A percentile compares a stretch with the other conserved stretches of the same genome.
These are phyloP conservation scores for Paramyrothecium sp. DNA, from an alignment of 2,329 filamentous ascomycete genomes.

Conservation along the genomic window DNA sequence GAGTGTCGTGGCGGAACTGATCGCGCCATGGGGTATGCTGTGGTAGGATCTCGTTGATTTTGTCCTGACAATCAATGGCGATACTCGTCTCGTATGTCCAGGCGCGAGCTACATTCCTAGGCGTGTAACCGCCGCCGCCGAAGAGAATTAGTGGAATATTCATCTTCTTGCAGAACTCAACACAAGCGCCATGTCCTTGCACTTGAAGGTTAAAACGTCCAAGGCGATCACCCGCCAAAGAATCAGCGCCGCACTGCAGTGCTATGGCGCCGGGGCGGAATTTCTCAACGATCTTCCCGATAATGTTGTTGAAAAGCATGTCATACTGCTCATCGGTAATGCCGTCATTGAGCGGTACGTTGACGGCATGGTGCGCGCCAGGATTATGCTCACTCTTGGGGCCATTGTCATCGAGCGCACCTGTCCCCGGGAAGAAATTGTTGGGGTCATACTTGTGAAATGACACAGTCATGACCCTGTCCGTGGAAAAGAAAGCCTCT, in stretches of 20 bases:
- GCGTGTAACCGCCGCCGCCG: slow-evolving; percentile 94
- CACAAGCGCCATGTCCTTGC: slow-evolving; percentile 87
- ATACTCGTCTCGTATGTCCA: slow-evolving; percentile 98
- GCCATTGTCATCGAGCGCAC: slow-evolving; percentile 81
- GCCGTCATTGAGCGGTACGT: slow-evolving; percentile 86
- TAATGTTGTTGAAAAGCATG: slow-evolving; percentile 77
- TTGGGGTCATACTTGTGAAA: slow-evolving; percentile 93
- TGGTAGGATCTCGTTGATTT: slow-evolving; percentile 72
- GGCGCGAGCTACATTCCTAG: slow-evolving; percentile 90
- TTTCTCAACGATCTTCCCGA: slow-evolving; percentile 73
- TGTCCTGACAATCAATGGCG: slow-evolving; percentile 71
- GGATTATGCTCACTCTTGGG: slow-evolving; percentile 80
- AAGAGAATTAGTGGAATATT: slow-evolving; percentile 83
- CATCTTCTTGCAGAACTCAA: slow-evolving; percentile 81
- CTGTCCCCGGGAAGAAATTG: slow-evolving; percentile 87
- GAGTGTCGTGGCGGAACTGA: slow-evolving; percentile 82
- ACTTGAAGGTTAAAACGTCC: slow-evolving; percentile 98
- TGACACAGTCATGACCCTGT: slow-evolving; percentile 87
- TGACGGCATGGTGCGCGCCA: slow-evolving; percentile 85
- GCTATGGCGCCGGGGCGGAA: slow-evolving; percentile 92
- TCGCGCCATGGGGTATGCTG: slow-evolving; percentile 79
- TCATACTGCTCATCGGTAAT: slow-evolving; percentile 90
- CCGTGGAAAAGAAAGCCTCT: slow-evolving; percentile 86
- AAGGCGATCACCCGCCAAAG: slow-evolving; percentile 86
- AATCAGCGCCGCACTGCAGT: slow-evolving; percentile 93